Conservation (phyloP, 768 basidiomycete species). For the Mycena galopus region DNA sequence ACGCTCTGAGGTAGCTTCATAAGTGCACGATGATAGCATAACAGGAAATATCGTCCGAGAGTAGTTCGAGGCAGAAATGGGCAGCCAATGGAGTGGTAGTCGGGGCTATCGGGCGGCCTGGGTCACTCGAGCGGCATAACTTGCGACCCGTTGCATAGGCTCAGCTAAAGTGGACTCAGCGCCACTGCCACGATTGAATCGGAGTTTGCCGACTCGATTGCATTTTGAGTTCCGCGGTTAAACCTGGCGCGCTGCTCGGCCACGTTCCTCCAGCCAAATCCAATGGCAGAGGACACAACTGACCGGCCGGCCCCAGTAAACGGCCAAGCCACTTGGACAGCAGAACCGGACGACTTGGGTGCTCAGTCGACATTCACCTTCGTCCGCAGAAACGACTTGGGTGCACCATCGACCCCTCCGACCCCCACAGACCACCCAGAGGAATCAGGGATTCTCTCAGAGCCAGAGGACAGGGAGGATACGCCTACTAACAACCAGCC, state of each 20-base stretch:
- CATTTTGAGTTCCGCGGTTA: slow-evolving; percentile 5
- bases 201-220: not conserved
- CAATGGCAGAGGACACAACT: slow-evolving; percentile 21
- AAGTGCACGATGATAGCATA: too few relatives aligned
- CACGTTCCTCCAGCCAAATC: slow-evolving; percentile 14
- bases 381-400: slow-evolving; percentile 19
- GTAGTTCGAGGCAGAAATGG: too few relatives aligned
- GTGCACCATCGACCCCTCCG: slow-evolving; percentile 11
- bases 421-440: slow-evolving; percentile 55
- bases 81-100: too few relatives aligned
- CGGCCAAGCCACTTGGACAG: slow-evolving; percentile 17
- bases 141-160: too few relatives aligned
- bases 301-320: not conserved
- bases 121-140: too few relatives aligned
- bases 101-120: too few relatives aligned
- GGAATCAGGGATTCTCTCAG: slow-evolving; percentile 46
- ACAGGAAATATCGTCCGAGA: too few relatives aligned
- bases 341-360: not conserved
- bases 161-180: too few relatives aligned
- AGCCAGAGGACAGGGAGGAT: slow-evolving; percentile 39
- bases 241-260: slow-evolving; percentile 24
- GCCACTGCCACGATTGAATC: not conserved
- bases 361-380: slow-evolving; percentile 30
- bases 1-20: too few relatives aligned
- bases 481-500: slow-evolving; percentile 34